A percentile compares a stretch with the other conserved stretches of the same genome.
phyloP scores from a whole-genome alignment of 805 yeast genomes.

The Pichia membranifaciens region DNA sequence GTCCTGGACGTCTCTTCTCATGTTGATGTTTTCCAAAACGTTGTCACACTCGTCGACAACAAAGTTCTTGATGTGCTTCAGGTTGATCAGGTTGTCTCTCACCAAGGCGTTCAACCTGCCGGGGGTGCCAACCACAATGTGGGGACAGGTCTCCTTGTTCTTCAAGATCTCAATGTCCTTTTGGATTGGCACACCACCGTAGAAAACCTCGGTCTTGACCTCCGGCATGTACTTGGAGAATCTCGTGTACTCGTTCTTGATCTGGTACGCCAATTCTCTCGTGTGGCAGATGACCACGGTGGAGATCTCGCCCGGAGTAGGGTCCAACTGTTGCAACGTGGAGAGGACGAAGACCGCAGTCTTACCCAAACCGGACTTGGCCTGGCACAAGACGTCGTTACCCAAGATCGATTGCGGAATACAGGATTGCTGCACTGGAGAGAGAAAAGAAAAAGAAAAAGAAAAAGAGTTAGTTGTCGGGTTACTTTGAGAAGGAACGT shows the following conservation, averaged over 20 bases:
- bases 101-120: constrained; percentile 95
- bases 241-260: constrained; percentile 93
- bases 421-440: constrained; percentile 88
- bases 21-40: constrained; percentile 77
- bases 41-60: constrained; percentile 98
- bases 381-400: constrained; percentile 97
- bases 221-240: constrained; percentile 98
- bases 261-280: constrained; percentile 97
- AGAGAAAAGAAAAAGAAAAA: neutral
- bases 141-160: constrained; percentile 92
- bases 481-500: neutral
- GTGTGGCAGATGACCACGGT: constrained; percentile 96
- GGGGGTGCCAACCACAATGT: constrained; percentile 95
- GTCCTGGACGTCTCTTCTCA: constrained; percentile 99
- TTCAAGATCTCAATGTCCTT: constrained; percentile 84
- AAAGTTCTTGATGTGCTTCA: constrained; percentile 86
- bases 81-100: constrained; percentile 81
- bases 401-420: constrained; percentile 98
- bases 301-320: constrained; percentile 93
- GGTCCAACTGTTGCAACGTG: constrained; percentile 94
- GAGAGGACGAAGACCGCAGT: constrained; percentile 96
- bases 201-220: constrained; percentile 92
- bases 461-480: constrained; percentile 10
- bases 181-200: constrained; percentile 87
- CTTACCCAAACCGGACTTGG: constrained; percentile 99